Percentiles rank a stretch among this genome's conserved stretches.
phyloP scores from a whole-genome alignment of 192 early-diverging fungal species.

The Coemansia sp. region DNA sequence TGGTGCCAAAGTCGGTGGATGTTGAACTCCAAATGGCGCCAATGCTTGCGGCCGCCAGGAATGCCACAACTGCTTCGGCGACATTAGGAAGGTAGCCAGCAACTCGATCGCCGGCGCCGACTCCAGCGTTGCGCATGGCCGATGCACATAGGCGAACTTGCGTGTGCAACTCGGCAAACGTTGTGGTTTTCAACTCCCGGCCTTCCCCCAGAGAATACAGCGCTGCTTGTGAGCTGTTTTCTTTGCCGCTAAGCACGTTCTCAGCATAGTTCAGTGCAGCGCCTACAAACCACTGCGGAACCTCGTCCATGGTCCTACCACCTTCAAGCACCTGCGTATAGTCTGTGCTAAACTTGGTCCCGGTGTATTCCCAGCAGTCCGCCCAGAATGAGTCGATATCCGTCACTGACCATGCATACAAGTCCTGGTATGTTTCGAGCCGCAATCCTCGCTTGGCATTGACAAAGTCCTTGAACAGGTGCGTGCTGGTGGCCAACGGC shows the following conservation, averaged over 20 bases:
- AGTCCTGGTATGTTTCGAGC: conserved; percentile 58
- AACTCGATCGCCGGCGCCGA: conserved; percentile 77
- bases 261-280: conserved; percentile 88
- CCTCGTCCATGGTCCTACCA: conserved; percentile 70
- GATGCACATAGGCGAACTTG: conserved; percentile 66
- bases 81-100: conserved; percentile 89
- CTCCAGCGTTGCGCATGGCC: conserved; percentile 67
- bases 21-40: conserved; percentile 95
- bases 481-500: conserved; percentile 57
- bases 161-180: conserved; percentile 68
- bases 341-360: conserved; percentile 19
- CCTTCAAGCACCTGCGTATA: conserved; percentile 61
- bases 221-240: conserved; percentile 37
- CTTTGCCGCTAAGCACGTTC: conserved; percentile 66
- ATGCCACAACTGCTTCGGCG: conserved; percentile 72
- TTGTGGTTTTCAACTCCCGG: conserved; percentile 50
- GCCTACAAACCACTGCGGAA: conserved; percentile 90
- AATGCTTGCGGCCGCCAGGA: conserved; percentile 73
- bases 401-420: conserved; percentile 81
- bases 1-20: conserved; percentile 90
- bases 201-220: conserved; percentile 51
- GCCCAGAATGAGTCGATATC: conserved; percentile 81
- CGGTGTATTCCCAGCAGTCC: conserved; percentile 72
- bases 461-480: conserved; percentile 68
- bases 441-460: conserved; percentile 61